Conservation (phyloP, 176 grass and related monocot genomes). For the Musa troglodytarum region DNA sequence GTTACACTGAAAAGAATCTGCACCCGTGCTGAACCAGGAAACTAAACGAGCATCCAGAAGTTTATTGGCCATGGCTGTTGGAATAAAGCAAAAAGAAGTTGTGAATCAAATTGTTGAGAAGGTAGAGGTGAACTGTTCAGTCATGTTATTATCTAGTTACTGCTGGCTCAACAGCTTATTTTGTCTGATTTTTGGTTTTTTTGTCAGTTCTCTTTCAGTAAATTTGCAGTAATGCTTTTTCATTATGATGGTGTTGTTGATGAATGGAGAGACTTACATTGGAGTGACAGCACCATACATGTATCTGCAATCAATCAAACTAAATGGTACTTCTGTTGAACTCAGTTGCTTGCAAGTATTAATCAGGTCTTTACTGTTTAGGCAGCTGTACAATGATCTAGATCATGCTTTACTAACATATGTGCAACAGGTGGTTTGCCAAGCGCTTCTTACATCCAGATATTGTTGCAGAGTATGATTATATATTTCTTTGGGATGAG, state of each 20-base stretch:
- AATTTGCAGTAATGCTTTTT: conserved; percentile 13
- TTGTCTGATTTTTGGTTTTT: not conserved
- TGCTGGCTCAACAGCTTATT: not conserved
- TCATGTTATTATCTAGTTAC: not conserved
- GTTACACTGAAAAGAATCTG: not conserved
- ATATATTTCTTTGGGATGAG: conserved; percentile 32
- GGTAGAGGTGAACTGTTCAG: not conserved
- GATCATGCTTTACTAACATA: not conserved
- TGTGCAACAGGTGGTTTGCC: conserved; percentile 26
- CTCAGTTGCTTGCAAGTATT: not conserved
- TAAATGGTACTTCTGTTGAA: conserved; percentile 2
- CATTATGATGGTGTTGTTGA: conserved; percentile 19
- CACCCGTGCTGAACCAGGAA: not conserved
- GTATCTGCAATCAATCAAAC: conserved; percentile 21
- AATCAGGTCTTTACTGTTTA: not conserved
- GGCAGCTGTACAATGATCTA: not conserved
- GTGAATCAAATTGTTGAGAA: conserved; percentile 16
- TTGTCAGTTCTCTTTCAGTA: conserved; percentile 11
- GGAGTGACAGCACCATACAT: conserved; percentile 11
- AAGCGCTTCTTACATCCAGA: conserved; percentile 37
- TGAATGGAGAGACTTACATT: conserved; percentile 18
- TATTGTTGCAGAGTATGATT: conserved; percentile 21
- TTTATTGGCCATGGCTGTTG: conserved; percentile 21
- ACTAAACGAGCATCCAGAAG: not conserved
- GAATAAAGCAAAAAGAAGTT: conserved; percentile 15